Base-by-base conservation (phyloP, 257 asterid species). In the Ilex aquifolium region DNA sequence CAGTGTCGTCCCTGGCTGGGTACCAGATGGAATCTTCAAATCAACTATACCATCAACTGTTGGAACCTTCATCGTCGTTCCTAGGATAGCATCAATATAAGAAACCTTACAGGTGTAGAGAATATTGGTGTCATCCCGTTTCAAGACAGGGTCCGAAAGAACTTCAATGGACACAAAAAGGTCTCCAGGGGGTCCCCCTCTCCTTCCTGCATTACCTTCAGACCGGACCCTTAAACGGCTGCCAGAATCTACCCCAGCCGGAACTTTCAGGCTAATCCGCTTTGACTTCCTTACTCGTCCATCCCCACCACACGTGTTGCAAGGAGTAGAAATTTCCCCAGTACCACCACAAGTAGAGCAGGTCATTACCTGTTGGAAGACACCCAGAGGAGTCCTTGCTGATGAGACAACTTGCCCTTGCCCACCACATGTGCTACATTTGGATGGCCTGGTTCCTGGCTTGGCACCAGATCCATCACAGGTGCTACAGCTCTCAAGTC, bases 381-480 rank as follows among this genome's bases (percentile, higher is more conserved):
- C 95, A 6, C 99, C 99, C 0, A 93, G 86, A 2, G 99, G 99
- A 61, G 99, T 93, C 77, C 97, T 66, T 6, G 95, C 90, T 0
- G 97, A 82, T 15, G 92, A 69, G 60, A 93, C 82, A 30, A 93
- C 99, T 71, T 93, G 97, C 55, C 99, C 99, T 73, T 87, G 97
- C 30, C 99, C 97, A 11, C 96, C 91, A 50, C 98, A 91, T 11
- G 95, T 82, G 77, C 64, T 72, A 66, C 98, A 88, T 39, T 65
- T 88, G 2, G 95, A 66, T 2, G 97, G 51, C 65, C 69, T 83
- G 5, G 97, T 85, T 61, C 98, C 98, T 0, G 97, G 89, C 75
- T 88, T 88, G 16, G 95, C 95, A 57, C 98, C 98, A 0, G 98
- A 83, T 6, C 99, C 99, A 16, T 87, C 91, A 29, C 99, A 93